Evolutionary conservation across 2,329 filamentous ascomycete species (phyloP), one percentile per base, ranked within the genome.

Genomic region (Dactylellina cionopaga): DNA sequence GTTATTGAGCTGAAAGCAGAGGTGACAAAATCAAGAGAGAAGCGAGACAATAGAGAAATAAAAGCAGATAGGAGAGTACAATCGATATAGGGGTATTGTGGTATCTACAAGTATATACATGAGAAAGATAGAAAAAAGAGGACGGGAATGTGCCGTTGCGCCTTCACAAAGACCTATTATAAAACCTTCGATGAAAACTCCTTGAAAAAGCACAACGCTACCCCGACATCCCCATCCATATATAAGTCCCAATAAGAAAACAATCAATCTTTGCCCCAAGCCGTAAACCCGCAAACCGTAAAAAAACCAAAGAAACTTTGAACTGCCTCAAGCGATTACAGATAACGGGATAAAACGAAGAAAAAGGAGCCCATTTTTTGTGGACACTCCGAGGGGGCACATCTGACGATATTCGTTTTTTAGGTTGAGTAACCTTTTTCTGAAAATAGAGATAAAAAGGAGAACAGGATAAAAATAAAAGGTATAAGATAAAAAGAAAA

Each of bases 31-130:
- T 15, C 15, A 33, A 24, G n/a, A 62, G 55, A 29, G 43, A 47
- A 46, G n/a, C 17, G 11, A 33, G n/a, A 44, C n/a, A 71, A 54
- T n/a, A 51, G 27, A 44, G 33, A 33, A 33, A 58, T 19, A 46
- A 64, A 64, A 63, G 15, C 24, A 71, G 66, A 71, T 71, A 64
- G 66, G 66, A 71, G 66, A 71, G 66, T 71, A 54, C 58, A 71
- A 70, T 71, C 66, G 44, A 44, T 71, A 64, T 64, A 71, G 37
- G 66, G 66, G 66, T 71, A 71, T 71, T 49, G 25, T 70, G 35
- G 22, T 35, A 64, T 71, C 31, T 59, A 64, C 58, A 54, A 71
- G 58, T 71, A 71, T 71, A n/a, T 71, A 71, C 66, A 71, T 24
- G 19, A 59, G 44, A 59, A 71, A 71, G 41, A 71, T 70, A 47